These are phyloP conservation scores for Dipteronia dyeriana DNA, from an alignment of 345 rosid species.

Conservation along the genomic window DNA sequence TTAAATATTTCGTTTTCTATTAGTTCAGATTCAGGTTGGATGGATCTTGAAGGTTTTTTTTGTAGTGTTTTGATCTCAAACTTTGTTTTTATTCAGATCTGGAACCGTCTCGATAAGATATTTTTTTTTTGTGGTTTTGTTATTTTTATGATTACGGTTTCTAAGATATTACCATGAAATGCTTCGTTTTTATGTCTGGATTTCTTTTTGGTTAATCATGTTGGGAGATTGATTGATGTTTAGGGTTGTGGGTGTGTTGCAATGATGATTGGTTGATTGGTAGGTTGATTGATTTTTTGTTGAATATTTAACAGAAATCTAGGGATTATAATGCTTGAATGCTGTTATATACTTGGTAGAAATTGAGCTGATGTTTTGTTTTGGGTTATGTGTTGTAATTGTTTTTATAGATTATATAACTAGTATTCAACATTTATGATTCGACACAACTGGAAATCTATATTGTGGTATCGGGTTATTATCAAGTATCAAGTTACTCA, in stretches of 20 bases:
- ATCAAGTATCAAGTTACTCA: background rate
- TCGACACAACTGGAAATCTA: too few species aligned
- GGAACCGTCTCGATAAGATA: constrained; percentile 11
- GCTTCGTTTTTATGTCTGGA: background rate
- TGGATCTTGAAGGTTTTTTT: background rate
- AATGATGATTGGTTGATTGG: too few species aligned
- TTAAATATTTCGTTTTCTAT: background rate
- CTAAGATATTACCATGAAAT: background rate
- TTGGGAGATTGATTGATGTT: background rate
- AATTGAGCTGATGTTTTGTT: too few species aligned
- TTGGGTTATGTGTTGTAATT: too few species aligned
- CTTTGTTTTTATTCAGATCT: constrained; percentile 17
- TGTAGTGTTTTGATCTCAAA: background rate
- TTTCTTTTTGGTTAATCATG: background rate
- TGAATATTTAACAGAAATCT: too few species aligned
- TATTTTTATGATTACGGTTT: background rate
- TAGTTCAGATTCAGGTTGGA: background rate
- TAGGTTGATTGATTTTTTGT: too few species aligned
- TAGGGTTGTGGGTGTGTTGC: background rate
- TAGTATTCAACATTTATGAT: too few species aligned
- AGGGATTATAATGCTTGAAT: too few species aligned
- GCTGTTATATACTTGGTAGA: too few species aligned
- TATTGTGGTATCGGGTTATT: too few species aligned
- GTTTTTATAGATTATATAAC: too few species aligned
- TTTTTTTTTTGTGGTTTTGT: background rate